Base-by-base conservation (phyloP, 2,329 filamentous ascomycete species). In the Stemphylium vesicarium region DNA sequence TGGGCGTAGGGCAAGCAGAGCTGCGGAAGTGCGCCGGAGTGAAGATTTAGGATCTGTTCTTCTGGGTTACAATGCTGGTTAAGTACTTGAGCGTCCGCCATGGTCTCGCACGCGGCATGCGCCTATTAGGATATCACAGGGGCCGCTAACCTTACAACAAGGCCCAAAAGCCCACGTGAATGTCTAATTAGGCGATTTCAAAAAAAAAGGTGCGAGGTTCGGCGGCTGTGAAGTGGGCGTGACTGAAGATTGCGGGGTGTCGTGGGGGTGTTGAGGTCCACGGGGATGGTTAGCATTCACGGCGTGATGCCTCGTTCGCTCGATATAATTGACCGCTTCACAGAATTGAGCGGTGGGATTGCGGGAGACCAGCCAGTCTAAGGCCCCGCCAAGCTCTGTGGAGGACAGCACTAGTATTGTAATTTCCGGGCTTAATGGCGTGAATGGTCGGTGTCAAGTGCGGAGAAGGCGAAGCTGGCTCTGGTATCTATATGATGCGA, bases 401-500 rank as follows among this genome's bases (percentile, higher is more conserved):
- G 26, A 42, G 15, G 29, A 52, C 41, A 53, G 36, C 47, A 38
- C 37, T 55, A 50, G 29, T 52, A 37, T 47, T 54, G 39, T 35
- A 56, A 56, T 36, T 41, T 22, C 22, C 38, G 31, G 46, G 40
- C 24, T 45, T 46, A 49, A 13, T 32, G 22, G 41, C 22, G 47
- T 65, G 61, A 66, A 64, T 63, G 53, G 51, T 40, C n/a, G 18
- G 31, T n/a, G 18, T 36, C 46, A 50, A 31, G 45, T 47, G 50
- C 16, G 48, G 49, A 58, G 54, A 53, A 52, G 50, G 38, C 44
- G 52, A 52, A 56, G 43, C 39, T 48, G 42, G 40, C 31, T 44
- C 58, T 50, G 52, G 44, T 68, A 63, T 64, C 64, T 68, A 66
- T 71, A 68, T 56, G 50, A 42, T 50, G 44, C 22, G 57, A 53